Evolutionary conservation across 2,329 filamentous ascomycete genomes (phyloP), one percentile per base, ranked within the genome.

Genomic region (Cryphonectria naterciae): DNA sequence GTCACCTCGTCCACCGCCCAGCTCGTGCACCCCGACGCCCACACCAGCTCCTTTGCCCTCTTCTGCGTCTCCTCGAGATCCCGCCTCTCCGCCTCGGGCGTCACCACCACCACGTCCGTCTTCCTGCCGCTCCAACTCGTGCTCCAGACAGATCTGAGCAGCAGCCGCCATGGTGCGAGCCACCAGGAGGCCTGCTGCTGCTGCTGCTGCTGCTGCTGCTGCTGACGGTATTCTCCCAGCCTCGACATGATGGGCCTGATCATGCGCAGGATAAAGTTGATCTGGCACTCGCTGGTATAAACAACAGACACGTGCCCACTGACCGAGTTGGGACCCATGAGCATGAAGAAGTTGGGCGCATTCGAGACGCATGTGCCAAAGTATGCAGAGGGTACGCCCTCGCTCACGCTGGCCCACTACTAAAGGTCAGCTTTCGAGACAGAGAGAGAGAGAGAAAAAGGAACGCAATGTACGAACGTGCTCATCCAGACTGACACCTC

Each of bases 261-360:
- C 58, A 61, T 61, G 58, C 58, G 58, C 58, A 61, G 58, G 13
- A 22, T 61, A 72, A 85, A 85, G 75, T 85, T 85, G 68, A 87
- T 84, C 70, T 87, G 84, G 73, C 85, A 86, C 74, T 87, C 85
- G 0, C 82, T 82, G 0, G 84, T 83, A 74, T 84, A 86, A 28
- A 86, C 83, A 4, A 86, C 85, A 0, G 81, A 84, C 0, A 85
- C 76, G 73, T 87, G 85, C 0, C 85, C 85, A 0, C 82, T 86
- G 2, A 83, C 77, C 22, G 37, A 43, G 61, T 63, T 77, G 41
- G 74, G 75, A 0, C 76, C 76, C 10, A 77, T 76, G 62, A 78
- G 46, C 56, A 78, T 77, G 43, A 73, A 75, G n/a, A 78, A 69
- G 68, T 79, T 79, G 41, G 78, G 78, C 46, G 76, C 75, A 66